Evolutionary conservation across 2,329 filamentous ascomycete species (phyloP), one percentile per base, ranked within the genome.

Genomic region (Nakataea oryzae): DNA sequence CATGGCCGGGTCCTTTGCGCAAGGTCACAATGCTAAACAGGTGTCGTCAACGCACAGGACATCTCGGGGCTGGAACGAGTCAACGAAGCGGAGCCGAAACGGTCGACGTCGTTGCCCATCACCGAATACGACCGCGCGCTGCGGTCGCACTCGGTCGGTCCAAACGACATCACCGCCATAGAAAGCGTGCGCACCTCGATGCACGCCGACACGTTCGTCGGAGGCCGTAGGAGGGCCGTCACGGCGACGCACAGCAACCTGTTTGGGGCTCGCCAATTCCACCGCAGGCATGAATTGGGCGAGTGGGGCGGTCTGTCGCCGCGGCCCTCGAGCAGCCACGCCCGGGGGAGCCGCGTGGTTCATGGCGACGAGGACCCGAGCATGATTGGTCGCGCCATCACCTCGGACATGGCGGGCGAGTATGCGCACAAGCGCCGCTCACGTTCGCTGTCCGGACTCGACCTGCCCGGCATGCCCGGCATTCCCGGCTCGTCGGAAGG

Each of bases 341-440:
- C 76, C 8, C 78, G 81, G 47, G 78, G 76, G 27, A 79, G 74
- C 57, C 74, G 72, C 28, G 66, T 73, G 60, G 67, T 74, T 12
- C 61, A 61, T 2, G 71, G 69, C 3, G 71, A 75, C 17, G 75
- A 80, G 1, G 77, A 82, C 63, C 76, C 80, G 0, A 73, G 76
- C n/a, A 78, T 82, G 62, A 86, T 87, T 63, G 85, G 84, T n/a
- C 79, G 81, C 24, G 85, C 85, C 58, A 81, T 87, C 58, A 85
- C 84, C 2, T 83, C 80, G 64, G 82, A 85, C 63, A 76, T 73
- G 28, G 64, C 64, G 17, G 59, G 67, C 64, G 32, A 74, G 2
- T 54, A 74, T 41, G 76, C 73, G 4, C 70, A 77, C 30, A 79
- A 81, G 57, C 78, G 85, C 56, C 79, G 84, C 57, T 87, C 84